Evolutionary conservation across 345 rosid species (phyloP), one percentile per base, ranked within the genome.

Genomic region (Clarkia xantiana): DNA sequence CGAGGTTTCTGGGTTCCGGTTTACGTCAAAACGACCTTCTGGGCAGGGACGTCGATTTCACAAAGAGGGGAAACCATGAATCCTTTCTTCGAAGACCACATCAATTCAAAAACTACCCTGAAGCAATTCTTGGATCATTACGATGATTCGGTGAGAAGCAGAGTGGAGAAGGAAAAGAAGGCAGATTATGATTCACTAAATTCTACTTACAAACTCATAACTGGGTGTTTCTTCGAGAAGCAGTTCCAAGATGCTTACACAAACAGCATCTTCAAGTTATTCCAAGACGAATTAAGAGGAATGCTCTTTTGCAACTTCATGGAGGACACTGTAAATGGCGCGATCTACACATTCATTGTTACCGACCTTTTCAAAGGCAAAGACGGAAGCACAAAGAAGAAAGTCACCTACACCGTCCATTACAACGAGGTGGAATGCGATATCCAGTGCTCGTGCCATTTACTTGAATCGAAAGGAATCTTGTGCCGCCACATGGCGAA

Each of bases 261-360:
- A 38, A 55, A 59, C 25, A 46, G 68, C 36, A 20, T 71, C 42
- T 74, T 70, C 54, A 65, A 70, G 70, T 63, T 63, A 47, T 70
- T 74, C 59, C 79, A 74, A 70, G 61, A 58, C 16, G 79, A 70
- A 62, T 63, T 61, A 38, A 50, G 64, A 47, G 75, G 70, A 50
- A 51, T 57, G 42, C 75, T 45, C 60, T 74, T 60, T 38, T 74
- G 79, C 64, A 67, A 38, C 56, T 38, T 70, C 50, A 60, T 29
- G 50, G 57, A 58, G 34, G 74, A 62, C 52, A 57, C 59, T 39
- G 65, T 62, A 63, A 49, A 55, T 57, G 71, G 55, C 25, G 29
- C 57, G 34, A 52, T 49, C 52, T 18, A 47, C 36, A 53, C 42
- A 36, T 74, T 74, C 40, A 60, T 40, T 40, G 66, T 70, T 20